phyloP scores from a whole-genome alignment of 2,329 filamentous ascomycete species.

The Monosporascus sp. region DNA sequence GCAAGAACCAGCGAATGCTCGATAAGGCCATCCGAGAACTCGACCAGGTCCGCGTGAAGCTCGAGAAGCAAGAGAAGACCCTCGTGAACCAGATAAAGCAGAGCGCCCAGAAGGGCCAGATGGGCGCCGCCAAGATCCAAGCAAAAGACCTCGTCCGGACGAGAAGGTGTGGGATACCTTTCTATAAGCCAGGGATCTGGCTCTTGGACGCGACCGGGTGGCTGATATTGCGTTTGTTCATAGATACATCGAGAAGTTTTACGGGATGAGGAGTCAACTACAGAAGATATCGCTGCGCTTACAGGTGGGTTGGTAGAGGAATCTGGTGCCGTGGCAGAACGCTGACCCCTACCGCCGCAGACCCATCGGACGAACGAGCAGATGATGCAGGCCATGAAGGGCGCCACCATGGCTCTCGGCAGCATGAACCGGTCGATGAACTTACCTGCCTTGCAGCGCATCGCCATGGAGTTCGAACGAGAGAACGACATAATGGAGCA shows the following conservation, averaged over 20 bases:
- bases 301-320: slow-evolving; percentile 55
- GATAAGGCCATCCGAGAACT: slow-evolving; percentile 97
- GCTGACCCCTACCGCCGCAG: slow-evolving; percentile 37
- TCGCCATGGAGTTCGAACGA: slow-evolving; percentile 98
- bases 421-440: slow-evolving; percentile 99
- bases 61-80: slow-evolving; percentile 99
- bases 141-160: slow-evolving; percentile 95
- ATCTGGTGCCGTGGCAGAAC: neutral
- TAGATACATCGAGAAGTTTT: slow-evolving; percentile 97
- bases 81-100: slow-evolving; percentile 95
- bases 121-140: slow-evolving; percentile 98
- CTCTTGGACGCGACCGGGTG: neutral
- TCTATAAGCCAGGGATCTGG: too few relatives aligned
- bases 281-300: slow-evolving; percentile 94
- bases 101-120: slow-evolving; percentile 95
- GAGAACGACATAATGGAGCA: slow-evolving; percentile 99
- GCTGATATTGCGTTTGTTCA: neutral
- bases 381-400: slow-evolving; percentile 99
- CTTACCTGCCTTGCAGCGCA: slow-evolving; percentile 86
- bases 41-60: slow-evolving; percentile 88
- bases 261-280: slow-evolving; percentile 93
- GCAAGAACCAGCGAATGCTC: slow-evolving; percentile 92
- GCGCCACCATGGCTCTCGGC: slow-evolving; percentile 83
- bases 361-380: slow-evolving; percentile 98
- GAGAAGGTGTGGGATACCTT: slow-evolving; percentile 51